Evolutionary conservation across 768 basidiomycete species (phyloP).

Genomic region (Glaciozyma antarctica): DNA sequence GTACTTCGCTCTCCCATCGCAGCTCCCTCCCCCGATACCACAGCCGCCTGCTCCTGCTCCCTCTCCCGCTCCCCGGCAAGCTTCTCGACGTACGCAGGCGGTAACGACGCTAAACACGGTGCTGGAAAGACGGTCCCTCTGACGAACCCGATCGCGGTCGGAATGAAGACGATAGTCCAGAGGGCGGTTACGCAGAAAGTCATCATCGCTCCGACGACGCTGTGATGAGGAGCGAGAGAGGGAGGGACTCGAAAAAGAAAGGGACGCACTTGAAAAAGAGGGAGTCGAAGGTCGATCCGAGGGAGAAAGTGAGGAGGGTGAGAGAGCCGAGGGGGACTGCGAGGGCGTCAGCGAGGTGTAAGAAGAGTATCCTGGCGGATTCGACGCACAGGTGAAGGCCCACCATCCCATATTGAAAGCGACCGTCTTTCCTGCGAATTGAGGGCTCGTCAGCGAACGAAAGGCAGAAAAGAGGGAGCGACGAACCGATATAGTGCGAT

Average conservation of each 20-base stretch:
- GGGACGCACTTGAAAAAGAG: conserved; percentile 31
- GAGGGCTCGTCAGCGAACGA: background rate
- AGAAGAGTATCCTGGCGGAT: no score
- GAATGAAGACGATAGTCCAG: conserved; percentile 31
- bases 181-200: conserved; percentile 28
- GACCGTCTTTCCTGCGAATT: background rate
- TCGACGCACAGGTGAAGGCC: conserved; percentile 5
- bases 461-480: background rate
- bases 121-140: conserved; percentile 9
- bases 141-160: conserved; percentile 25
- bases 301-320: conserved; percentile 32
- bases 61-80: no score
- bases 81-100: no score
- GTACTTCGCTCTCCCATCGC: no score
- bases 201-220: conserved; percentile 31
- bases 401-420: conserved; percentile 31
- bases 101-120: no score
- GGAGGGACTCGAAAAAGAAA: background rate
- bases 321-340: conserved; percentile 33
- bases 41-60: no score
- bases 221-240: background rate
- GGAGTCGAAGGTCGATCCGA: conserved; percentile 31
- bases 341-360: background rate
- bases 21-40: no score
- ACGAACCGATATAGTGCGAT: conserved; percentile 11